phyloP scores from a whole-genome alignment of 176 grass and related monocot species.

The Carex littledalei region DNA sequence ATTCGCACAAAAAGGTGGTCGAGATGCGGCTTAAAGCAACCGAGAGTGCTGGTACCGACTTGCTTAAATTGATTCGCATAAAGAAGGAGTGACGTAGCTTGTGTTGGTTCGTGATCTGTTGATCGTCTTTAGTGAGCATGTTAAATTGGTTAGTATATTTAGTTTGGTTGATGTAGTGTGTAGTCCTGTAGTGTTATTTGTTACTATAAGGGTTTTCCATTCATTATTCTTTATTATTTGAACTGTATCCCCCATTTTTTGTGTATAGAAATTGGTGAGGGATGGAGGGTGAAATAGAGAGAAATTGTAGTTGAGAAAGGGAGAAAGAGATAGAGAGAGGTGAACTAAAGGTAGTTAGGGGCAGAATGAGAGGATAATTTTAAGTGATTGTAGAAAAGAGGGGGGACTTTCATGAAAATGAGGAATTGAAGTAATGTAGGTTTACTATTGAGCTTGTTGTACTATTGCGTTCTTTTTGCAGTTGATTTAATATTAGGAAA shows the following conservation, averaged over 20 bases:
- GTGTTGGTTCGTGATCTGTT: slow-evolving; percentile 22
- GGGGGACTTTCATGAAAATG: slow-evolving; percentile 31
- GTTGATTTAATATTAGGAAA: slow-evolving; percentile 69
- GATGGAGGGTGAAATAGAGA: slow-evolving; percentile 58
- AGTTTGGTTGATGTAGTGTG: slow-evolving; percentile 57
- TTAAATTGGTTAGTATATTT: slow-evolving; percentile 73
- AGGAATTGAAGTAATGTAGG: slow-evolving; percentile 42
- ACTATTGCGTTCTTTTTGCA: slow-evolving; percentile 83
- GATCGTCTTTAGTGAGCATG: slow-evolving; percentile 49
- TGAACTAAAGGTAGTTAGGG: slow-evolving; percentile 32
- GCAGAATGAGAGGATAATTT: slow-evolving; percentile 45
- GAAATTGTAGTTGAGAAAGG: slow-evolving; percentile 56
- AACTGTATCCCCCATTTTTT: slow-evolving; percentile 79
- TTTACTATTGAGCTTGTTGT: slow-evolving; percentile 66
- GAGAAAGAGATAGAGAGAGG: slow-evolving; percentile 37
- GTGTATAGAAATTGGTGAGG: slow-evolving; percentile 70
- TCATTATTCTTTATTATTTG: slow-evolving; percentile 68
- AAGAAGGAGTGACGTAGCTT: slow-evolving; percentile 45
- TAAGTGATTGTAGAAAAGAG: slow-evolving; percentile 44
- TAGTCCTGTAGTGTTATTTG: slow-evolving; percentile 34
- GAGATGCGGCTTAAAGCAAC: slow-evolving; percentile 75
- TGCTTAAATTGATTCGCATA: slow-evolving; percentile 65
- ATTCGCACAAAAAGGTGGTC: slow-evolving; percentile 98
- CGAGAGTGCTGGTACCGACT: slow-evolving; percentile 25
- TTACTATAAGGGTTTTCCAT: slow-evolving; percentile 37